Evolutionary conservation across 768 basidiomycete genomes (phyloP), one percentile per base, ranked within the genome.

Genomic region (Boletus sp.): DNA sequence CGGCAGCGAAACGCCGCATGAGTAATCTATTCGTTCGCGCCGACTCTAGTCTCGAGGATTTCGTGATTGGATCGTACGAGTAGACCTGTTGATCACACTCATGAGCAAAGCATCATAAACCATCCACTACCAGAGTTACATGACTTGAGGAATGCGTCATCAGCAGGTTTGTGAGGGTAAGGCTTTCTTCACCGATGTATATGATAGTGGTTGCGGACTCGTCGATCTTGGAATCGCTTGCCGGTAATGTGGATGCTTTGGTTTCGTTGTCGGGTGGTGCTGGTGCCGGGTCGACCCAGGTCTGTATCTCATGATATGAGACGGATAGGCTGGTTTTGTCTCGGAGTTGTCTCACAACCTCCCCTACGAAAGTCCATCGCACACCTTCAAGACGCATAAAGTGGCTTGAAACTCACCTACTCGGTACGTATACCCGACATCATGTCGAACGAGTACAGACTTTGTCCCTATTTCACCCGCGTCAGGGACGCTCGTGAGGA

Each of bases 1-100:
- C 82, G 1, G 81, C 75, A 2, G 85, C 89, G 57, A 98, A 97
- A 14, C 97, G 84, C 0, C 91, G 83, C 88, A 95, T 95, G 14
- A 98, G 81, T 5, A 97, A 73, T 48, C 78, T 83, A 61, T 96
- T 96, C 5, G 92, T 88, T 25, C 79, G 76, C 1, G 70, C 70
- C 0, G 89, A 91, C 58, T 91, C 84, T 15, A 87, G 65, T 11
- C 76, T 74, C 0, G 80, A 74, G 0, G 63, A 65, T 15, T 72
- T 65, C 0, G 78, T 75, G 4, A 64, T 51, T 0, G 95, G 90
- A 54, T 92, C 78, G 73, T 92, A 96, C 0, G 83, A 82, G 66
- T 84, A 85, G 9, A 97, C 78, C 90, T 96, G 30, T 47, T 4
- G 14, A n/a, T 39, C 13, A 19, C 10, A 0, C 25, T 54, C 21